Evolutionary conservation across 108 stramenopile genomes (phyloP).

Genomic region (Skeletonema tropicum): DNA sequence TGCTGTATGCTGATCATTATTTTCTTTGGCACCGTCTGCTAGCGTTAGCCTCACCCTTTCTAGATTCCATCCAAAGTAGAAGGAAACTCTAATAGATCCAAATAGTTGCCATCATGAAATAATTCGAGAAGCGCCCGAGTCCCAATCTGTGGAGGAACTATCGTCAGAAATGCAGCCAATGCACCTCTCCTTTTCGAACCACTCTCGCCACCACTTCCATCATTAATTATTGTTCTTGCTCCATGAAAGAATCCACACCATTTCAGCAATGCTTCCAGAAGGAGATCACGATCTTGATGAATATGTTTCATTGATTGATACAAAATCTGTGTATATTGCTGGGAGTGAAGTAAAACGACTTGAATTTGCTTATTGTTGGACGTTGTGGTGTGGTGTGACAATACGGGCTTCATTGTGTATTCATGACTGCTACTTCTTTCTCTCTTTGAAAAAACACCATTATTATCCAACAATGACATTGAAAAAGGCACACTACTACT

Average conservation of each 20-base stretch:
- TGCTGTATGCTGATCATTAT: neutral
- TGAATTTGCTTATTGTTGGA: conserved; percentile 17
- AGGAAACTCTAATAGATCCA: conserved; percentile 44
- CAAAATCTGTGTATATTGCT: conserved; percentile 37
- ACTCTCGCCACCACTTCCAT: no score
- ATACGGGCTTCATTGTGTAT: neutral
- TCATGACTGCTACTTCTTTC: neutral
- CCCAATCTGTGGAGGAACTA: conserved; percentile 37
- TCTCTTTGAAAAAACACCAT: neutral
- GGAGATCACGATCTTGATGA: conserved; percentile 52
- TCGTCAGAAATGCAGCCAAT: conserved; percentile 40
- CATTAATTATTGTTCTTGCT: conserved; percentile 6
- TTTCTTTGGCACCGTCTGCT: no score
- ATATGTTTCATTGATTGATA: conserved; percentile 49
- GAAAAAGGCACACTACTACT: neutral
- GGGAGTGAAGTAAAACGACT: conserved; percentile 46
- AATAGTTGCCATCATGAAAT: conserved; percentile 39
- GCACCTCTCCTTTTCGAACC: conserved; percentile 11
- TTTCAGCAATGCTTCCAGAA: conserved; percentile 39
- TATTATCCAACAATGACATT: conserved; percentile 5
- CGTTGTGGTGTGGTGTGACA: neutral
- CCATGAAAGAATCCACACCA: conserved; percentile 50
- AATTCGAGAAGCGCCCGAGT: conserved; percentile 34
- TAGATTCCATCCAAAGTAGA: neutral
- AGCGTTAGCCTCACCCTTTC: neutral